Conservation (phyloP, 352 stramenopile genomes). For the Aphanomyces invadans region DNA sequence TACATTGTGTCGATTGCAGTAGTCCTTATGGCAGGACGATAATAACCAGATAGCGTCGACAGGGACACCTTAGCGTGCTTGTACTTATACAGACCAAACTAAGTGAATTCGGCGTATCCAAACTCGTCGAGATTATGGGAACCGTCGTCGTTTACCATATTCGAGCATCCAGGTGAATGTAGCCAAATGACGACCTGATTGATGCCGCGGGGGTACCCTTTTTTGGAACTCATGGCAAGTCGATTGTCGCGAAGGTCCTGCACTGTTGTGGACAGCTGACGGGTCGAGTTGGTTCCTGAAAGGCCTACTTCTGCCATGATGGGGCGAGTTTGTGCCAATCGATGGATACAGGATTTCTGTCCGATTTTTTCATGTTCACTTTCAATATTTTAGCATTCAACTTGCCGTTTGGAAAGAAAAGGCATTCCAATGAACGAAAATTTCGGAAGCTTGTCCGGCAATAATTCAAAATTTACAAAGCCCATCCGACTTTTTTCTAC, state of each 20-base stretch:
- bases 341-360: neutral
- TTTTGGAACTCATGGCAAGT: conserved; percentile 2
- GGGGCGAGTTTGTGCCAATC: neutral
- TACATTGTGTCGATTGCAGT: neutral
- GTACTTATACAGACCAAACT: neutral
- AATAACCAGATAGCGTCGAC: neutral
- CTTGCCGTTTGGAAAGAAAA: neutral
- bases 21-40: neutral
- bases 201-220: neutral
- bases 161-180: neutral
- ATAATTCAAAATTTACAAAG: conserved; percentile 30
- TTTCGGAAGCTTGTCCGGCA: conserved; percentile 27
- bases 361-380: neutral
- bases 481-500: neutral
- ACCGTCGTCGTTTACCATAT: conserved; percentile 5
- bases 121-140: neutral
- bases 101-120: neutral
- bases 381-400: neutral
- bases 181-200: conserved; percentile 5
- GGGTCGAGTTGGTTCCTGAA: conserved; percentile 25
- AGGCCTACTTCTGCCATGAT: neutral
- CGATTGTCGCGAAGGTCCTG: neutral
- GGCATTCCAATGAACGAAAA: neutral
- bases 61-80: neutral
- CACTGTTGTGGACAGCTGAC: neutral